Evolutionary conservation across 768 basidiomycete genomes (phyloP), one percentile per base, ranked within the genome.

Genomic region (Rhodosporidiobolus sp.): DNA sequence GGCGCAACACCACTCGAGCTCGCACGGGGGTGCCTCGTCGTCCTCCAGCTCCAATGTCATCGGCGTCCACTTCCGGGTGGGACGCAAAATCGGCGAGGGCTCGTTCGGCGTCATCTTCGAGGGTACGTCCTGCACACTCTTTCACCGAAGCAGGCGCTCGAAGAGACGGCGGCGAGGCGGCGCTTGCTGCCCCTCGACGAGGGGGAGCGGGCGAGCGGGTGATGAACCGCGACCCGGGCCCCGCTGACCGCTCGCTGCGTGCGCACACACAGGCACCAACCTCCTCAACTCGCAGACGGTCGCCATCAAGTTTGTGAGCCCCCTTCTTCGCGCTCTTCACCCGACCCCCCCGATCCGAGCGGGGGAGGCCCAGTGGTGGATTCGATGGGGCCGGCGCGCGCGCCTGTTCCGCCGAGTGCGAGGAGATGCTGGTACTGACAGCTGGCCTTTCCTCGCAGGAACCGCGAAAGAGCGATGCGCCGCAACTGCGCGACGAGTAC

Each of bases 51-150:
- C 68, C 9, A 76, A 77, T 53, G 74, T 78, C 24, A 77, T 78
- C 53, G 77, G 95, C 64, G 88, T 90, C n/a, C 94, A 97, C 84
- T 98, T 95, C 84, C 88, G 92, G 68, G 94, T 98, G 30, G 95
- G 95, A 78, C 91, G 91, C 86, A 98, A 98, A 87, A 97, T 99
- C 82, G 96, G 96, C 74, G 96, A 99, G 82, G 96, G 96, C 74
- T 91, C 90, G 12, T 99, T 99, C 81, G 96, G 96, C 76, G 94
- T 98, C 90, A 98, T 73, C 92, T 96, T 82, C 89, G 97, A 86
- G 89, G 96, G 94, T 79, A 62, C 84, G 83, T 73, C 43, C 53
- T 2, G 38, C 38, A 43, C 38, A n/a, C 52, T 22, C 49, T 19
- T 14, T 9, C 45, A 9, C 12, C 19, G 14, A 16, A 6, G 26